Evolutionary conservation across 2,329 filamentous ascomycete genomes (phyloP).

Genomic region (Coniella lustricola): DNA sequence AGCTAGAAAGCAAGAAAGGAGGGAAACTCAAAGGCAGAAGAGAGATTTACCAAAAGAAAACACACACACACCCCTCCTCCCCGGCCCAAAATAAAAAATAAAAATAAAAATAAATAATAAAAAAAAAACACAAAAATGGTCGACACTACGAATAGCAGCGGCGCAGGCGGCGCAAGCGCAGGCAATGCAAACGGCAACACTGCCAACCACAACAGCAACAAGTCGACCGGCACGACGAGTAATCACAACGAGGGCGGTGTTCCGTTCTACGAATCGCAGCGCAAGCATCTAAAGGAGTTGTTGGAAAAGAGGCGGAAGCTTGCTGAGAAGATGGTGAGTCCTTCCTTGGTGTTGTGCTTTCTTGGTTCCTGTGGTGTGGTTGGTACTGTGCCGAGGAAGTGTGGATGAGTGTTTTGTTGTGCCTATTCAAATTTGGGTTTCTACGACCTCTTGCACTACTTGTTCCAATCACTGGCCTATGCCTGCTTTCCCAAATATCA

Average conservation of each 20-base stretch:
- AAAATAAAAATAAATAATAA: too few species aligned
- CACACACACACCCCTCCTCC: too few species aligned
- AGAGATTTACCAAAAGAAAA: too few species aligned
- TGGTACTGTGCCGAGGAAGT: too few species aligned
- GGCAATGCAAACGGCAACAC: constrained; percentile 19
- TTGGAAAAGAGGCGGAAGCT: constrained; percentile 58
- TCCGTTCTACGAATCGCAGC: constrained; percentile 68
- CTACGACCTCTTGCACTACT: not conserved
- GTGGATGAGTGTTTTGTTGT: too few species aligned
- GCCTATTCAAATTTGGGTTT: too few species aligned
- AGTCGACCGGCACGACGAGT: constrained; percentile 29
- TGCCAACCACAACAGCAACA: constrained; percentile 26
- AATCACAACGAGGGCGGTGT: constrained; percentile 40
- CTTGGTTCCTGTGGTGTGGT: not conserved
- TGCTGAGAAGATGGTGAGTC: constrained; percentile 26
- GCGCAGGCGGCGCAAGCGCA: too few species aligned
- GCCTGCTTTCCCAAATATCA: not conserved
- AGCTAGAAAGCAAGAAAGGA: too few species aligned
- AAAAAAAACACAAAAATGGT: too few species aligned
- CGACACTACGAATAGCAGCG: too few species aligned
- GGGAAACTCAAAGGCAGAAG: too few species aligned
- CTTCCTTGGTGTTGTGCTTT: not conserved
- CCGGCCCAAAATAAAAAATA: too few species aligned
- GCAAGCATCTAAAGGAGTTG: constrained; percentile 59
- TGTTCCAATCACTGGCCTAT: not conserved